Base-by-base conservation (phyloP, 1,284 basidiomycete genomes). In the Butyriboletus regius region DNA sequence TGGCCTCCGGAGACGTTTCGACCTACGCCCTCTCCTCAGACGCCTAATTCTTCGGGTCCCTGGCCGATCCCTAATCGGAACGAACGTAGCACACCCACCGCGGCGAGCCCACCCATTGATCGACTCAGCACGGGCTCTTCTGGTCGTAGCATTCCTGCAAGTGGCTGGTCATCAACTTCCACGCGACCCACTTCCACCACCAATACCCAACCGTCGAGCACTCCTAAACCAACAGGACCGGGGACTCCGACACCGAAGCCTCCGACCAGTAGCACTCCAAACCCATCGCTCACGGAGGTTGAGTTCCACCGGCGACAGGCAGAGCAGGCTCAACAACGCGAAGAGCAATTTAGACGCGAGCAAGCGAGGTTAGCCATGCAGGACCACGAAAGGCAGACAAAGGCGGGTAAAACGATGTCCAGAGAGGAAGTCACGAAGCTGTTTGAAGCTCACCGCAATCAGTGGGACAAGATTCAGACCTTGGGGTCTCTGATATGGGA, bases 301-400 rank as follows among this genome's bases (percentile, higher is more conserved):
- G 80, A 81, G 49, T 77, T 79, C 71, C 66, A 73, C 15, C 75
- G 78, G 31, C 74, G 75, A 12, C 78, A 82, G 56, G 74, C 72
- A n/a, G 78, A 82, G 56, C 73, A 76, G 22, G 72, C 73, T 18
- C 72, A 74, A 35, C 69, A 71, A 36, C 79, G 80, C 58, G 77
- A 81, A 57, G 80, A 81, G 67, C 71, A 73, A 49, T 84, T 82
- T 65, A 72, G 72, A 46, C 70, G 71, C 45, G 77, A 83, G 60
- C 79, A 83, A 61, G 78, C 79, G 58, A 69, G 71, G 45, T 45
- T 74, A 4, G 67, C 65, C 15, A 60, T 64, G 57, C 61, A 59
- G 54, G 73, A 74, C 18, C 64, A 70, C 38, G 72, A 75, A 48
- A 56, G 73, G 34, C 73, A 75, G 46, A 60, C 75, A 8, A 74